These are phyloP conservation scores for Coprinopsis cinerea DNA, from an alignment of 768 basidiomycete species.

Conservation along the genomic window DNA sequence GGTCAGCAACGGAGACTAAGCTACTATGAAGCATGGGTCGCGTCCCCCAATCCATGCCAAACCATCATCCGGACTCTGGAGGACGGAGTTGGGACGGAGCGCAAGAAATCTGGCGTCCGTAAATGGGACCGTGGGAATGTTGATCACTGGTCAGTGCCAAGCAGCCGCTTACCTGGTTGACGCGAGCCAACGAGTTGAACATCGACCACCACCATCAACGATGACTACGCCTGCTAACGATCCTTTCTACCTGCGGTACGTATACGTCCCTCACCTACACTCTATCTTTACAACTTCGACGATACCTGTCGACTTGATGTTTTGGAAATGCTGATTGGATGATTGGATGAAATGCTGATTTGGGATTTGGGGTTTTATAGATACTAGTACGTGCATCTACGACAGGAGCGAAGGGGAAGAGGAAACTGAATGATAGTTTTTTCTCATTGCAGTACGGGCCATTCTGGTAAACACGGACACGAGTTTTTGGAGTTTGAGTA, in stretches of 20 bases:
- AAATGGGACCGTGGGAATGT: too few species aligned
- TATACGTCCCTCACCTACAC: not conserved
- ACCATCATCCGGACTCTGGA: too few species aligned
- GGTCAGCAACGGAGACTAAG: too few species aligned
- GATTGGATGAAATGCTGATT: not conserved
- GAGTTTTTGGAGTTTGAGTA: constrained; percentile 99
- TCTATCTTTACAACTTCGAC: not conserved
- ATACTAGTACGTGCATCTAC: constrained; percentile 38
- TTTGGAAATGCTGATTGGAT: not conserved
- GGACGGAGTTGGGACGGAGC: too few species aligned
- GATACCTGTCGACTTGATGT: constrained; percentile 14
- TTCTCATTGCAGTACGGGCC: constrained; percentile 67
- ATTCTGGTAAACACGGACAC: constrained; percentile 96
- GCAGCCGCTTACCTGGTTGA: constrained; percentile 3
- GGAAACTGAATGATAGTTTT: constrained; percentile 4
- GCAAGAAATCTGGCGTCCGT: too few species aligned
- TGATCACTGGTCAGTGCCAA: too few species aligned
- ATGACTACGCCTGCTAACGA: constrained; percentile 59
- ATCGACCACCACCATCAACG: constrained; percentile 18
- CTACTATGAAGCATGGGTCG: too few species aligned
- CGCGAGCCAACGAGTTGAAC: constrained; percentile 2
- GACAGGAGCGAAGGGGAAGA: not conserved
- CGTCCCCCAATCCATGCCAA: too few species aligned
- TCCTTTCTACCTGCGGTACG: constrained; percentile 73
- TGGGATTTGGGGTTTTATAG: constrained; percentile 18